Evolutionary conservation across 2,329 filamentous ascomycete genomes (phyloP), one percentile per base, ranked within the genome.

Genomic region (Colletotrichum filicis): DNA sequence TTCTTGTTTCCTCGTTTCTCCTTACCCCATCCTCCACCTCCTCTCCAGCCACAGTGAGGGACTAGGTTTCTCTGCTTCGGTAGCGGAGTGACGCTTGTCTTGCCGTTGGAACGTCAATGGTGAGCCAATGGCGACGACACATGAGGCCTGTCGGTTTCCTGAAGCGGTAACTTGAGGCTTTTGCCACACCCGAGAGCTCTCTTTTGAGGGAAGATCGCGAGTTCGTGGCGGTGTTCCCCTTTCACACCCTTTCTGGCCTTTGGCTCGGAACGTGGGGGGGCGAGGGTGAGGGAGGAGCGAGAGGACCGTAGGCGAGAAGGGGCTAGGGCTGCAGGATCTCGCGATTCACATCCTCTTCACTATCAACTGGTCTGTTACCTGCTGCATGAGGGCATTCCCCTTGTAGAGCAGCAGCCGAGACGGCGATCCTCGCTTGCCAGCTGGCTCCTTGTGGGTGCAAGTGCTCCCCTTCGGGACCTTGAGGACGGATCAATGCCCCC

Each of bases 41-140:
- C 12, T 68, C 61, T 59, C 64, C 65, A 74, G 73, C 73, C 69
- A 73, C 69, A 59, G 14, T 19, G 14, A 55, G 24, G 9, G 42
- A 30, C 30, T 28, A 53, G 60, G 66, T 37, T 49, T 8, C 42
- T 68, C 24, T 59, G 3, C 55, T 37, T 37, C 55, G 55, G 55
- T 37, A 64, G 52, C 55, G 68, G 49, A 71, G 69, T 52, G 37
- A 59, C 62, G 46, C 49, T 63, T 37, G 22, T 28, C 63, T 32
- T 65, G 60, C 58, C 61, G 52, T 16, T 67, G 68, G 58, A 52
- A 74, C 65, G 19, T 67, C 22, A 68, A 73, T 52, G 72, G 68
- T 69, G 65, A 73, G 66, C 74, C 74, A 75, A 75, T 75, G 65
- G 55, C 65, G 55, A 28, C 8, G 49, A 37, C 57, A 59, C 16